phyloP scores from a whole-genome alignment of 305 asterid genomes.

The Salvia sclarea region DNA sequence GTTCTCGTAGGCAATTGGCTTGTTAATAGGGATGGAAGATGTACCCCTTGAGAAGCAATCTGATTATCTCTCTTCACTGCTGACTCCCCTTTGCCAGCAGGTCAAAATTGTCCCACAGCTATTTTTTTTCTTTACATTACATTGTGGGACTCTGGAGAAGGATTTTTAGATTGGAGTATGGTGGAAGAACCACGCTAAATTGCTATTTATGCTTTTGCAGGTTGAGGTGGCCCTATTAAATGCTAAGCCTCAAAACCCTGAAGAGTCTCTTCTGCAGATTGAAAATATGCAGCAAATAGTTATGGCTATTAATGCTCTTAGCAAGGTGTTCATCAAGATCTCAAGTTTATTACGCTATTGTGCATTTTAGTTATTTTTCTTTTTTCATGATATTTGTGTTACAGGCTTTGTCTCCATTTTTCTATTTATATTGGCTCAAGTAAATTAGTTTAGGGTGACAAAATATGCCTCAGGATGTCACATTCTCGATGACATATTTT shows the following conservation, averaged over 20 bases:
- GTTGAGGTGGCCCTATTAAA: constrained; percentile 62
- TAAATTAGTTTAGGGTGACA: neutral
- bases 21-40: constrained; percentile 95
- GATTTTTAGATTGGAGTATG: neutral
- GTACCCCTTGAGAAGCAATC: constrained; percentile 83
- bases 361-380: constrained; percentile 17
- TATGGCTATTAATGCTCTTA: constrained; percentile 94
- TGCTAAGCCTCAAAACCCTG: constrained; percentile 43
- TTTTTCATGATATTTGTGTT: neutral
- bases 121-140: neutral
- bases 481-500: neutral
- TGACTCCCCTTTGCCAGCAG: constrained; percentile 93
- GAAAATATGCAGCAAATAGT: constrained; percentile 66
- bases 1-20: constrained; percentile 81
- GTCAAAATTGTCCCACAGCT: constrained; percentile 23
- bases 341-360: constrained; percentile 24
- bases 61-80: constrained; percentile 74
- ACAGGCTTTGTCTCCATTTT: neutral
- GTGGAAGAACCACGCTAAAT: neutral
- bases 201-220: constrained; percentile 36
- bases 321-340: constrained; percentile 47
- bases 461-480: constrained; percentile 10
- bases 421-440: neutral
- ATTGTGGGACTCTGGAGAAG: neutral
- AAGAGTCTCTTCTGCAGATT: constrained; percentile 46